phyloP scores from a whole-genome alignment of 352 stramenopile species.

The Phytophthora cajani region DNA sequence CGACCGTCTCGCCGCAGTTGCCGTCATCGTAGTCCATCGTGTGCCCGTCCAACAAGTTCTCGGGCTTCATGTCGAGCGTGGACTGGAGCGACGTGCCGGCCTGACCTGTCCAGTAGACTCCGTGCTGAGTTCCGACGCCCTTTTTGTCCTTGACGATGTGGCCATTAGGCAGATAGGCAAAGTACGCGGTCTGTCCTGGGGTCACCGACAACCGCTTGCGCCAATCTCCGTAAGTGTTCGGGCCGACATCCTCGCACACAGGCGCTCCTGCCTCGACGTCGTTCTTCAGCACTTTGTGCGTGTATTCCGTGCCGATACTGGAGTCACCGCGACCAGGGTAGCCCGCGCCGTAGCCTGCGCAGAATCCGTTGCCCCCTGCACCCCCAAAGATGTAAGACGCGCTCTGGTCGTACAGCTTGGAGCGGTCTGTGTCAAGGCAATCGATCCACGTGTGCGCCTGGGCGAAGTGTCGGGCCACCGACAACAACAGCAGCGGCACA shows the following conservation, averaged over 20 bases:
- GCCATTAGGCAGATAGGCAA: slow-evolving; percentile 64
- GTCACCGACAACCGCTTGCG: slow-evolving; percentile 54
- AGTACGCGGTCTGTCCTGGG: slow-evolving; percentile 52
- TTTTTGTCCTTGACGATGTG: slow-evolving; percentile 80
- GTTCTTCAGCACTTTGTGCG: slow-evolving; percentile 76
- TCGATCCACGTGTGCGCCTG: slow-evolving; percentile 70
- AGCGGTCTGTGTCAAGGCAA: slow-evolving; percentile 55
- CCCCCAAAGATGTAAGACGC: slow-evolving; percentile 78
- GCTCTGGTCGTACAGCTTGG: slow-evolving; percentile 70
- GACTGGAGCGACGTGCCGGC: slow-evolving; percentile 43
- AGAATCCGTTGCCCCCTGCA: slow-evolving; percentile 66
- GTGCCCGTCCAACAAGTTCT: slow-evolving; percentile 55
- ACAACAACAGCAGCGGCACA: slow-evolving; percentile 20
- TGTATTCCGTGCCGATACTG: slow-evolving; percentile 65
- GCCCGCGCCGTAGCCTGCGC: slow-evolving; percentile 62
- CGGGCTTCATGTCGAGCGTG: slow-evolving; percentile 55
- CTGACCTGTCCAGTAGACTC: slow-evolving; percentile 70
- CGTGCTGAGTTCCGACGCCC: slow-evolving; percentile 58
- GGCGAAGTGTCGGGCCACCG: slow-evolving; percentile 19
- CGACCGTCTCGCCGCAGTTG: slow-evolving; percentile 63
- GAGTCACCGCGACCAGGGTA: slow-evolving; percentile 60
- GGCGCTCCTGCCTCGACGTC: slow-evolving; percentile 54
- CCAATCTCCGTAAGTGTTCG: slow-evolving; percentile 66
- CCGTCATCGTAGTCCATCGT: slow-evolving; percentile 63
- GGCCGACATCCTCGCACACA: slow-evolving; percentile 53